These are phyloP conservation scores for Malus orientalis DNA, from an alignment of 306 rosid genomes.

Conservation along the genomic window DNA sequence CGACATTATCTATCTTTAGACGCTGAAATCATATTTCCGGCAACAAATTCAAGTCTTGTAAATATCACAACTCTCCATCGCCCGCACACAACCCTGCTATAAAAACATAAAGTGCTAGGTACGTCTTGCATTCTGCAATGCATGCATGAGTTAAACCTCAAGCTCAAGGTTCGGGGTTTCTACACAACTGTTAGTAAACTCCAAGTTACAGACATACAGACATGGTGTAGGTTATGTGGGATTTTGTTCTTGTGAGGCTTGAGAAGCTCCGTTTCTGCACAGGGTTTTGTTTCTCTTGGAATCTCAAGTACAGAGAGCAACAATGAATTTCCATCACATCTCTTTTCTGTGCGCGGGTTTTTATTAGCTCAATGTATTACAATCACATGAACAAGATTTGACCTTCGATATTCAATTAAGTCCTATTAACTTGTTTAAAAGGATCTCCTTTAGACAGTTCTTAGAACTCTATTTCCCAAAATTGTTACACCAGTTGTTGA, in stretches of 20 bases:
- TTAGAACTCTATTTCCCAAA: neutral
- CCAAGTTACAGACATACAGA: neutral
- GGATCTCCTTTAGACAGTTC: neutral
- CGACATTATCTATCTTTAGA: neutral
- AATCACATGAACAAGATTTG: neutral
- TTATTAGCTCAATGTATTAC: neutral
- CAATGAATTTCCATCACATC: neutral
- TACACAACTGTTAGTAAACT: neutral
- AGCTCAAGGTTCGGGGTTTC: neutral
- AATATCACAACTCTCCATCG: neutral
- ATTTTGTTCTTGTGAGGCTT: neutral
- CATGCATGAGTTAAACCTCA: neutral
- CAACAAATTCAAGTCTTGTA: neutral
- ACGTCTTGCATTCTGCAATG: neutral
- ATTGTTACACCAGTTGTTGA: neutral
- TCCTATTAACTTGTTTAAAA: neutral
- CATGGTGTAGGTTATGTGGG: neutral
- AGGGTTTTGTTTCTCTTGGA: neutral
- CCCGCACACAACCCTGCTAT: neutral
- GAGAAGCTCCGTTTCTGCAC: neutral
- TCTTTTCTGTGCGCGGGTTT: neutral
- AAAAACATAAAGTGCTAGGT: neutral
- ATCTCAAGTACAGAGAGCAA: neutral
- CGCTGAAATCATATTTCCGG: neutral
- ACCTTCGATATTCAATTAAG: neutral